These are phyloP conservation scores for Cadophora gregata DNA, from an alignment of 2,329 filamentous ascomycete genomes.

Conservation along the genomic window DNA sequence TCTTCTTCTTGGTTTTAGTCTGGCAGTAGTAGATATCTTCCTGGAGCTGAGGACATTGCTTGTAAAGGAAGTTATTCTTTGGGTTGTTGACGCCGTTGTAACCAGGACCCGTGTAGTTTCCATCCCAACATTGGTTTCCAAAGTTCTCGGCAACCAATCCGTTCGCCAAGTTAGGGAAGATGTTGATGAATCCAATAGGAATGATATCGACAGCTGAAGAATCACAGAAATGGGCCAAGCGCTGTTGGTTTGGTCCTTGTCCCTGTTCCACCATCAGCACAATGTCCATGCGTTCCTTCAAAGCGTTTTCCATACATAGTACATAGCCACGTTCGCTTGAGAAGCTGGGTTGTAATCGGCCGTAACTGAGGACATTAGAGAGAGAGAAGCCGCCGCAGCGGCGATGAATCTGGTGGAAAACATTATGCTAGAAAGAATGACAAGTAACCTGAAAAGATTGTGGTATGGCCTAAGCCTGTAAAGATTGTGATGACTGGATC, in stretches of 20 bases:
- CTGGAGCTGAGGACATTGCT: slow-evolving; percentile 46
- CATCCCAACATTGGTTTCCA: slow-evolving; percentile 49
- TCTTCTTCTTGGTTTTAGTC: slow-evolving; percentile 46
- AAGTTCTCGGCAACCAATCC: slow-evolving; percentile 50
- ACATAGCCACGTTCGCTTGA: slow-evolving; percentile 50
- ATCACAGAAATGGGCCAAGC: slow-evolving; percentile 49
- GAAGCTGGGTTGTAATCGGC: slow-evolving; percentile 44
- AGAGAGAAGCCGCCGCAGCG: slow-evolving; percentile 39
- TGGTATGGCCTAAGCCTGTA: slow-evolving; percentile 41
- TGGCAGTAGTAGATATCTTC: slow-evolving; percentile 50
- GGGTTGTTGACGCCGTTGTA: slow-evolving; percentile 41
- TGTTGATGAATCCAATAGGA: slow-evolving; percentile 50
- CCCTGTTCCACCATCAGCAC: slow-evolving; percentile 43
- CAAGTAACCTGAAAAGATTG: slow-evolving; percentile 39
- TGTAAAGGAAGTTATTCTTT: slow-evolving; percentile 44
- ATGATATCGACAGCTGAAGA: slow-evolving; percentile 51
- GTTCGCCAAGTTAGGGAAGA: slow-evolving; percentile 51
- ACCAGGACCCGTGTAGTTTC: slow-evolving; percentile 41
- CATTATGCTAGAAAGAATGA: slow-evolving; percentile 39
- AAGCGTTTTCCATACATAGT: slow-evolving; percentile 47
- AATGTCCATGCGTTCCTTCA: background rate
- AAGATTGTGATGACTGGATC: slow-evolving; percentile 39
- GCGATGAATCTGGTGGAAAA: slow-evolving; percentile 39
- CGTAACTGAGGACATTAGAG: slow-evolving; percentile 34
- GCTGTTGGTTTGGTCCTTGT: slow-evolving; percentile 48